A percentile compares a stretch with the other conserved stretches of the same genome.
Conservation (phyloP, 2,329 filamentous ascomycete genomes). For the Penicillium hesseltinei region DNA sequence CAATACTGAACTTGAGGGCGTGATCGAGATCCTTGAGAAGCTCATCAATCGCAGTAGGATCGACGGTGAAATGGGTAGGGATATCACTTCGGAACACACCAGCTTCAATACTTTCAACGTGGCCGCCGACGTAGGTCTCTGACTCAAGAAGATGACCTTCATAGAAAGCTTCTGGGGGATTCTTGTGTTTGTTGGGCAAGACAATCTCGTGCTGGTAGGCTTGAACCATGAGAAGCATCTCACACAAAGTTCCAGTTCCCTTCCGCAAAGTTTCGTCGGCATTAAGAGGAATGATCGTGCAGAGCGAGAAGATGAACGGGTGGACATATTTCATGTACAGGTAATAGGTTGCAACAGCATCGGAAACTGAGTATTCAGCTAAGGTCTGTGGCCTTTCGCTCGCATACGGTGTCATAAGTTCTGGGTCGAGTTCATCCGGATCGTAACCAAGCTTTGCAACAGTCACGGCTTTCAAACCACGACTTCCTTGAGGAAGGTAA, state of each 20-base stretch:
- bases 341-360: conserved; percentile 98
- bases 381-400: conserved; percentile 87
- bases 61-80: conserved; percentile 89
- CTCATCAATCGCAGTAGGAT: conserved; percentile 84
- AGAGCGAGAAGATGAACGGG: conserved; percentile 97
- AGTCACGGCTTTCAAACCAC: conserved; percentile 95
- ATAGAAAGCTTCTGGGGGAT: conserved; percentile 90
- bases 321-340: conserved; percentile 99
- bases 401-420: conserved; percentile 90
- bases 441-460: conserved; percentile 98
- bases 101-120: conserved; percentile 98
- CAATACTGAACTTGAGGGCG: conserved; percentile 82
- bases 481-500: conserved; percentile 93
- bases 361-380: conserved; percentile 97
- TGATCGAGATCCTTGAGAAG: conserved; percentile 81
- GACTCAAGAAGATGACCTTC: conserved; percentile 94
- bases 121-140: conserved; percentile 95
- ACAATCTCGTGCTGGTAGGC: conserved; percentile 90
- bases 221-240: conserved; percentile 99
- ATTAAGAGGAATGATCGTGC: conserved; percentile 89
- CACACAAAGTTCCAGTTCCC: conserved; percentile 96
- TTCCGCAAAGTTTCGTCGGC: conserved; percentile 92
- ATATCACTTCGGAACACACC: conserved; percentile 97
- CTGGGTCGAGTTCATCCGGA: conserved; percentile 94
- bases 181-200: conserved; percentile 91